Evolutionary conservation across 495 filamentous ascomycete genomes (phyloP).

Genomic region (Penicillium riverlandense): DNA sequence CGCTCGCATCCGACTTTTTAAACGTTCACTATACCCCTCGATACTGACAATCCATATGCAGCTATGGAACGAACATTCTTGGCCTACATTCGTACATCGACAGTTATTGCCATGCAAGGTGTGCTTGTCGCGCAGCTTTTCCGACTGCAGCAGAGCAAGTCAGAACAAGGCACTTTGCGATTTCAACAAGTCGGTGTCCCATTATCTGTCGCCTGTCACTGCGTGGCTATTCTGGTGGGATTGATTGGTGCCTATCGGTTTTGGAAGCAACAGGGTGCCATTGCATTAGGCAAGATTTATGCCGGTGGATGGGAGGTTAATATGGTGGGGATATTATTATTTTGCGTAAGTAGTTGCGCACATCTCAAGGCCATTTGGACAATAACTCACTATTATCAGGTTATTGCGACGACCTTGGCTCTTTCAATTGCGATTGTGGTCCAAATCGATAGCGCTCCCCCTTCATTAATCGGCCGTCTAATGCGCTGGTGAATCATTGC

Average conservation of each 20-base stretch:
- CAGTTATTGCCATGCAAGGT: conserved; percentile 60
- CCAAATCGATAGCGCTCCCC: conserved; percentile 9
- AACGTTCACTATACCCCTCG: not conserved
- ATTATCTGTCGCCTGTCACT: conserved; percentile 51
- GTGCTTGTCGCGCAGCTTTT: conserved; percentile 64
- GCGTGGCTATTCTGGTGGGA: conserved; percentile 48
- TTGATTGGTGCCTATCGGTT: conserved; percentile 56
- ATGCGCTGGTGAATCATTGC: not conserved
- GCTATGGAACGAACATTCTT: conserved; percentile 77
- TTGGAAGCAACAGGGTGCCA: conserved; percentile 63
- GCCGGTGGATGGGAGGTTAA: conserved; percentile 65
- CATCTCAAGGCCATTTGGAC: no score
- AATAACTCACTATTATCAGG: conserved; percentile 3
- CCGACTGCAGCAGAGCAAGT: conserved; percentile 50
- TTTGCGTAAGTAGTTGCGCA: conserved; percentile 36
- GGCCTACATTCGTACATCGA: conserved; percentile 66
- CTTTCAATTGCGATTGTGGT: conserved; percentile 24
- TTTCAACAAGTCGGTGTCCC: conserved; percentile 62
- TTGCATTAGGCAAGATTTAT: conserved; percentile 56
- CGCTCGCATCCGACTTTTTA: not conserved
- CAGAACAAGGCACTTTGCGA: conserved; percentile 29
- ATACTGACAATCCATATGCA: conserved; percentile 18
- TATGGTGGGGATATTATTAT: conserved; percentile 40
- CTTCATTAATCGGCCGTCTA: conserved; percentile 4
- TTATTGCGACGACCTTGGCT: conserved; percentile 20